Evolutionary conservation across 176 grass and related monocot species (phyloP).

Genomic region (Triticum monococcum): DNA sequence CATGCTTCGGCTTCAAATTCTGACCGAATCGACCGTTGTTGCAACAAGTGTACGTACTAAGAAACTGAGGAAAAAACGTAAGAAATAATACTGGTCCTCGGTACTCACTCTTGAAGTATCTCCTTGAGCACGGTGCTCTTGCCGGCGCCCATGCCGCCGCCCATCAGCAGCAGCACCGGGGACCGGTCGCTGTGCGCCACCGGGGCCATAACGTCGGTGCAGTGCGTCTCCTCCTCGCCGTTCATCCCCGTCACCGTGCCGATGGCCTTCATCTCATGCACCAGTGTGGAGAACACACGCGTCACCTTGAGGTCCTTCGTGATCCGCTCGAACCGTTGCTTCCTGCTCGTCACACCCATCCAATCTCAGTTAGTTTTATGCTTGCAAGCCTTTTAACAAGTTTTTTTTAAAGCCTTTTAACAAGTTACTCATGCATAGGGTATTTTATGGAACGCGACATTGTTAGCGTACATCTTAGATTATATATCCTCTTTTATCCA

Average conservation of each 20-base stretch:
- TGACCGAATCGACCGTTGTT: no score
- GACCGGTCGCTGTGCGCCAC: conserved; percentile 43
- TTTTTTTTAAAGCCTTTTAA: no score
- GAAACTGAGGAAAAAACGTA: no score
- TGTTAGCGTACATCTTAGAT: no score
- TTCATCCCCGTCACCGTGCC: conserved; percentile 3
- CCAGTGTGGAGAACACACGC: conserved; percentile 76
- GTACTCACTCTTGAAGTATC: conserved; percentile 39
- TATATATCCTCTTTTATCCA: no score
- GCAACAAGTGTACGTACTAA: no score
- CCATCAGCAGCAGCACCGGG: conserved; percentile 68
- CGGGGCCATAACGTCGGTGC: conserved; percentile 80
- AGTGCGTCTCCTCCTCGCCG: background rate
- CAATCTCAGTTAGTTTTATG: no score
- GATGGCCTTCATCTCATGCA: conserved; percentile 96
- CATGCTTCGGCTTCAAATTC: background rate
- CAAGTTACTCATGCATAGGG: background rate
- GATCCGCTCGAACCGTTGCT: conserved; percentile 78
- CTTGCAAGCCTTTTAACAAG: no score
- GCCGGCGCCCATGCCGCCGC: conserved; percentile 78
- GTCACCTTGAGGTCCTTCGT: conserved; percentile 75
- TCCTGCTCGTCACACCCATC: conserved; percentile 26
- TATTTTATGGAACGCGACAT: background rate
- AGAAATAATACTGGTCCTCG: no score
- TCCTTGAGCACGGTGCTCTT: conserved; percentile 86